Evolutionary conservation across 495 filamentous ascomycete species (phyloP).

Genomic region (Podospora conica): DNA sequence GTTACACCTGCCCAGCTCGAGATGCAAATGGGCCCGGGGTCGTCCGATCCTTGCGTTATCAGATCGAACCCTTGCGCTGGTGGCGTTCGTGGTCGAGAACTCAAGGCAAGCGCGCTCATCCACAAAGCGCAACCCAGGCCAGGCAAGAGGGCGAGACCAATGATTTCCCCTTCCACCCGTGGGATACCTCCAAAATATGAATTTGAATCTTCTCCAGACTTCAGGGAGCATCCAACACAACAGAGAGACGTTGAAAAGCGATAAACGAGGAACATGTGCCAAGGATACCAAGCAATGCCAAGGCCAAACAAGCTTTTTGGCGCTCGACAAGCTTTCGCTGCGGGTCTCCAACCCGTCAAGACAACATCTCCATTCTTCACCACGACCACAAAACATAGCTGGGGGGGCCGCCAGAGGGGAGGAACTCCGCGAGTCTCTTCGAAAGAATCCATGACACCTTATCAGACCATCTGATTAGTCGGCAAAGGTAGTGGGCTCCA

Average conservation of each 20-base stretch:
- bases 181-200: neutral
- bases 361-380: neutral
- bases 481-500: neutral
- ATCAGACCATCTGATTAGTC: neutral
- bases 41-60: slow-evolving; percentile 1
- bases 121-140: neutral
- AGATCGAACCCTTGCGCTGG: slow-evolving; percentile 1
- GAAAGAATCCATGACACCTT: neutral
- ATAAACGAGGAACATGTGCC: neutral
- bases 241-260: neutral
- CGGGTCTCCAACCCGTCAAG: neutral
- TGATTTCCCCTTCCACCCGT: neutral
- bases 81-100: neutral
- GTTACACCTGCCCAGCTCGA: neutral
- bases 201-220: neutral
- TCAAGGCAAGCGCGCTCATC: neutral
- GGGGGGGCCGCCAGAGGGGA: neutral
- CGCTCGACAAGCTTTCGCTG: neutral
- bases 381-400: neutral
- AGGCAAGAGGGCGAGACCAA: neutral
- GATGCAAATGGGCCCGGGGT: neutral
- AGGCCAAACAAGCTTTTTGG: neutral
- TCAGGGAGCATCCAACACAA: neutral
- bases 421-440: neutral
- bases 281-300: neutral